Base-by-base conservation (phyloP, 208 protist species). In the Cochliopodium minus region DNA sequence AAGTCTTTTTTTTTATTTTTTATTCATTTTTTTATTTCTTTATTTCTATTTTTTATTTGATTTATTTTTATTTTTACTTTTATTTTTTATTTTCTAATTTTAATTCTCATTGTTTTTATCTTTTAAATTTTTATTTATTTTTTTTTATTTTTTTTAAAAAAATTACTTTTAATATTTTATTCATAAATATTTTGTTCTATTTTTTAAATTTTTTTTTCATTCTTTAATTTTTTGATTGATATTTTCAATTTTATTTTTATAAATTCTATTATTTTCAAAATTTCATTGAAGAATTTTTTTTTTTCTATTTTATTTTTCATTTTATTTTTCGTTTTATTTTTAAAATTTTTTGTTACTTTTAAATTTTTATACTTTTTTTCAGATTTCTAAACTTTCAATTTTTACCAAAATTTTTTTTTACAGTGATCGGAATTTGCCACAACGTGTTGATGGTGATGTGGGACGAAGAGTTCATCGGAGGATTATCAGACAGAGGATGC, bases 31-130 rank as follows among this genome's bases (percentile, higher is more conserved):
- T 52, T 52, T 30, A 42, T 22, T 43, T 52, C 36, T 30, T 52
- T 22, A 17, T 52, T 52, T 43, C 36, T 22, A 17, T 52, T 52
- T 30, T 52, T 22, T 43, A 42, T 52, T 30, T 52, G 17, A 42
- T 52, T 52, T 52, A 17, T 47, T 22, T 43, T 43, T 52, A 42
- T 52, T 43, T 52, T 17, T 17, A n/a, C 17, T 17, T 30, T 52
- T 43, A 42, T 52, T 52, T 52, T 22, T 43, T 52, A 17, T 52
- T 43, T 52, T 52, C n/a, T 52, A 17, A 42, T 52, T 52, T 52
- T 52, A 17, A 17, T 52, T 43, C 36, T 52, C n/a, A 42, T 52
- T 43, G 17, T 43, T 52, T 43, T 52, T n/a, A 17, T 52, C 36
- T 22, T n/a, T 52, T 22, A 17, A 17, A 32, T 47, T 52, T 52